Evolutionary conservation across 106 monocot species (phyloP).

Genomic region (Apostasia ramifera): DNA sequence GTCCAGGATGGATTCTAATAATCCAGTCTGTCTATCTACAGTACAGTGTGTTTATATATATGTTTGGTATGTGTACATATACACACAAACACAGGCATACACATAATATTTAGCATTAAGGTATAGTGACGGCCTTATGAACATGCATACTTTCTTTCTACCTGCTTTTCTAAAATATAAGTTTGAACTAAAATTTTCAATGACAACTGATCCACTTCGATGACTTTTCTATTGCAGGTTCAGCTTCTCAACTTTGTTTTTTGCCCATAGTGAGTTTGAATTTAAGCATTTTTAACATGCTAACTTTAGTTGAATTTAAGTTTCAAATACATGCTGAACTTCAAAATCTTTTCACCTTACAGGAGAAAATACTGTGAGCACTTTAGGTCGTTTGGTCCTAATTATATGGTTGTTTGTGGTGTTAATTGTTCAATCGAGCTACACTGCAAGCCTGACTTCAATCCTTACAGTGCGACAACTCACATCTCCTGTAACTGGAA

Average conservation of each 20-base stretch:
- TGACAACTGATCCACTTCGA: slow-evolving; percentile 1
- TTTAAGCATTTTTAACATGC: not conserved
- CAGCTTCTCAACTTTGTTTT: slow-evolving; percentile 82
- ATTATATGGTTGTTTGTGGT: slow-evolving; percentile 74
- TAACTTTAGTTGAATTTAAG: not conserved
- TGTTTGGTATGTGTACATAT: too few relatives aligned
- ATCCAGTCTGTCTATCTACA: too few relatives aligned
- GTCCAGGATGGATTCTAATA: too few relatives aligned
- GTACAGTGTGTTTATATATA: too few relatives aligned
- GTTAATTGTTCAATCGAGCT: slow-evolving; percentile 60
- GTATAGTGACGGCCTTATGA: too few relatives aligned
- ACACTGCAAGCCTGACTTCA: slow-evolving; percentile 70
- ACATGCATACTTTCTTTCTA: too few relatives aligned
- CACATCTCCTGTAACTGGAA: slow-evolving; percentile 50
- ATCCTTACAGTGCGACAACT: slow-evolving; percentile 58
- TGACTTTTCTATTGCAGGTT: slow-evolving; percentile 47
- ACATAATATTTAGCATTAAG: too few relatives aligned
- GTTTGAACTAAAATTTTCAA: not conserved
- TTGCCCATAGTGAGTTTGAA: slow-evolving; percentile 66
- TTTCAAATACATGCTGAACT: not conserved
- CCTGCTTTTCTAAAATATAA: too few relatives aligned
- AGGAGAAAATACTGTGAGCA: slow-evolving; percentile 51
- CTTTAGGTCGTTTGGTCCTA: slow-evolving; percentile 41
- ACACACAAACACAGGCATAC: too few relatives aligned
- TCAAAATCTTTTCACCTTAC: slow-evolving; percentile 1